A percentile compares a stretch with the other conserved stretches of the same genome.
These are phyloP conservation scores for Moesziomyces globuligerus DNA, from an alignment of 1,284 basidiomycete species.

Conservation along the genomic window DNA sequence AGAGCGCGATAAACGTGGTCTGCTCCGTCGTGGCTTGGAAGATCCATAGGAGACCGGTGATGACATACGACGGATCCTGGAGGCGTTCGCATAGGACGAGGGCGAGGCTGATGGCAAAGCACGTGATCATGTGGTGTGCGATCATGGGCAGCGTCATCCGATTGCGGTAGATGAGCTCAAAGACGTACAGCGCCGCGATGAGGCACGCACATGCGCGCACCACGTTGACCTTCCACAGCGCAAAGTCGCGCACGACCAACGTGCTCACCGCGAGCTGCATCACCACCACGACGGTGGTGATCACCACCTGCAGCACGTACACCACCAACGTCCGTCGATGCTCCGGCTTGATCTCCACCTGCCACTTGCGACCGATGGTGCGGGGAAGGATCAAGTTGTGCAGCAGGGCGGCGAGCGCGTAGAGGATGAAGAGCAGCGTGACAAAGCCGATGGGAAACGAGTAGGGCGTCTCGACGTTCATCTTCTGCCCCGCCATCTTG, in stretches of 20 bases:
- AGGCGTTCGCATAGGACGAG: slow-evolving; percentile 25
- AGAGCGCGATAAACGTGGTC: slow-evolving; percentile 34
- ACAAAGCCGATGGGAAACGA: slow-evolving; percentile 18
- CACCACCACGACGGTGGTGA: slow-evolving; percentile 21
- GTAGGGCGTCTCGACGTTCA: slow-evolving; percentile 6
- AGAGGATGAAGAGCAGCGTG: slow-evolving; percentile 21
- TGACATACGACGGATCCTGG: slow-evolving; percentile 27
- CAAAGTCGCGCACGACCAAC: slow-evolving; percentile 17
- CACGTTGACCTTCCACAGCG: slow-evolving; percentile 13
- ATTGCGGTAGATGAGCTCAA: slow-evolving; percentile 45
- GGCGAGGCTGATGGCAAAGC: slow-evolving; percentile 34
- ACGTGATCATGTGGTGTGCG: slow-evolving; percentile 35
- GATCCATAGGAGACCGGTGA: slow-evolving; percentile 35
- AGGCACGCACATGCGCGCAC: slow-evolving; percentile 17
- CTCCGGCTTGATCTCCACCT: slow-evolving; percentile 13
- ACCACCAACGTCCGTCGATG: slow-evolving; percentile 30
- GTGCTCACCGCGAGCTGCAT: slow-evolving; percentile 16
- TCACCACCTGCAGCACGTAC: slow-evolving; percentile 25
- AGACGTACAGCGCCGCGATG: slow-evolving; percentile 39
- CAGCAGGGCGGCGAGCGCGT: slow-evolving; percentile 12
- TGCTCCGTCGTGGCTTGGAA: slow-evolving; percentile 50
- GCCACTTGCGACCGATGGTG: slow-evolving; percentile 9
- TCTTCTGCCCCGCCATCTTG: slow-evolving; percentile 5
- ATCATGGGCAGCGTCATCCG: slow-evolving; percentile 44
- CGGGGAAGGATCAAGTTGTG: slow-evolving; percentile 16